Evolutionary conservation across 345 rosid genomes (phyloP).

Genomic region (Lepidium sativum): DNA sequence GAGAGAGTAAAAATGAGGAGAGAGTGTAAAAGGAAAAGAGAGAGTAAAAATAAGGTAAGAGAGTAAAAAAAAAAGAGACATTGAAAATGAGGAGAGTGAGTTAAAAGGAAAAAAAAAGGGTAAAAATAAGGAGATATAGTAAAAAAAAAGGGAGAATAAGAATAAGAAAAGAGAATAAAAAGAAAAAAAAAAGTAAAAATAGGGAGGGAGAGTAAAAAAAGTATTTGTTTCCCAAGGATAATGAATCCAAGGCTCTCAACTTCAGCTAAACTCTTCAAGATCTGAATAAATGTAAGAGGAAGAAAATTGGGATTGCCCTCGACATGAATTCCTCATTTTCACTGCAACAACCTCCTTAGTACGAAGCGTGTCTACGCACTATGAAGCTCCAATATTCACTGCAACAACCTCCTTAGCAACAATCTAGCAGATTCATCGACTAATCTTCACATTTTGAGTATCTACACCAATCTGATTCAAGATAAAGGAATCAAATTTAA

Average conservation of each 20-base stretch:
- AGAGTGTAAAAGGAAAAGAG: too few species aligned
- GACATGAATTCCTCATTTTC: conserved; percentile 76
- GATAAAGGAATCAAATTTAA: background rate
- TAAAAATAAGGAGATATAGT: too few species aligned
- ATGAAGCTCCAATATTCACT: conserved; percentile 60
- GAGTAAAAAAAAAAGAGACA: too few species aligned
- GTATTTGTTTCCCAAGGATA: conserved; percentile 74
- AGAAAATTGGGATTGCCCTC: conserved; percentile 35
- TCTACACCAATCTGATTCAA: conserved; percentile 69
- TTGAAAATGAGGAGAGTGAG: too few species aligned
- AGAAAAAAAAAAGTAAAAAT: too few species aligned
- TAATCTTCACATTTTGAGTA: conserved; percentile 87
- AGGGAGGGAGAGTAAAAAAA: too few species aligned
- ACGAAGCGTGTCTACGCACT: conserved; percentile 75
- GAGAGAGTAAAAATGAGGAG: too few species aligned
- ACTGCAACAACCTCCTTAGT: conserved; percentile 96
- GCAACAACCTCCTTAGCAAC: conserved; percentile 85
- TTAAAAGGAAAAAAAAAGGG: too few species aligned
- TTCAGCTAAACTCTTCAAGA: conserved; percentile 61
- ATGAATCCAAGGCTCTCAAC: conserved; percentile 75
- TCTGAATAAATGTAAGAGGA: conserved; percentile 72
- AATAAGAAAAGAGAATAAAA: too few species aligned
- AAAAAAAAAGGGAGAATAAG: too few species aligned
- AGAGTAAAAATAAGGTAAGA: too few species aligned
- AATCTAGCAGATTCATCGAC: conserved; percentile 99